phyloP scores from a whole-genome alignment of 257 asterid species.

The Primulina tabacum region DNA sequence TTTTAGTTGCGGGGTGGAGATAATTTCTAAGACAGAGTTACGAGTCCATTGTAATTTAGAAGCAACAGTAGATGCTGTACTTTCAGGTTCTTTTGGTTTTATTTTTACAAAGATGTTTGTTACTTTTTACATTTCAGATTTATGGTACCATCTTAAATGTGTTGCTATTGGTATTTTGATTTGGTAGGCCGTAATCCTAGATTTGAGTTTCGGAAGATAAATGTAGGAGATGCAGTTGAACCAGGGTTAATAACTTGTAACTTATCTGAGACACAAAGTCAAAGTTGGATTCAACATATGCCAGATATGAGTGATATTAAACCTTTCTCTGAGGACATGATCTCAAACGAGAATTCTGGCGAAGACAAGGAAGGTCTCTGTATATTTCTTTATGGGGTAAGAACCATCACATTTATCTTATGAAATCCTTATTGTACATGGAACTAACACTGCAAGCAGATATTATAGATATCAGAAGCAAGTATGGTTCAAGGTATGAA shows the following conservation, averaged over 20 bases:
- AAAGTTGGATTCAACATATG: conserved; percentile 34
- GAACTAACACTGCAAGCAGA: conserved; percentile 53
- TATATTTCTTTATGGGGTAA: conserved; percentile 92
- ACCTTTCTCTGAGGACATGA: conserved; percentile 22
- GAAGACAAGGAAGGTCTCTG: conserved; percentile 48
- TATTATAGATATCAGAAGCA: conserved; percentile 80
- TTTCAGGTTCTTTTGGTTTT: conserved; percentile 54
- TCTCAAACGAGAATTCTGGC: conserved; percentile 36
- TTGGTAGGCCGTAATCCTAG: conserved; percentile 68
- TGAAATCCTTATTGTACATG: conserved; percentile 13
- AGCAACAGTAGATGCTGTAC: conserved; percentile 88
- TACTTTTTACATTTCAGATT: conserved; percentile 18
- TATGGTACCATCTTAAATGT: conserved; percentile 13
- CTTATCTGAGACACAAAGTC: conserved; percentile 34
- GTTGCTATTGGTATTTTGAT: conserved; percentile 24
- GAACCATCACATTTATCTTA: conserved; percentile 25
- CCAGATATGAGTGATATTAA: conserved; percentile 28
- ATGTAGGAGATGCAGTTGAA: conserved; percentile 37
- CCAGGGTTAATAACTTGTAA: conserved; percentile 27
- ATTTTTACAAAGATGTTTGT: conserved; percentile 13
- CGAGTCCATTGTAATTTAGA: conserved; percentile 77
- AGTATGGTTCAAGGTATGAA: conserved; percentile 76
- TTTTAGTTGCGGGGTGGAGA: conserved; percentile 89
- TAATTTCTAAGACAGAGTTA: conserved; percentile 74
- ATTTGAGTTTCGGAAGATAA: conserved; percentile 70